Evolutionary conservation across 305 asterid species (phyloP), one percentile per base, ranked within the genome.

Genomic region (Fraxinus paxiana): DNA sequence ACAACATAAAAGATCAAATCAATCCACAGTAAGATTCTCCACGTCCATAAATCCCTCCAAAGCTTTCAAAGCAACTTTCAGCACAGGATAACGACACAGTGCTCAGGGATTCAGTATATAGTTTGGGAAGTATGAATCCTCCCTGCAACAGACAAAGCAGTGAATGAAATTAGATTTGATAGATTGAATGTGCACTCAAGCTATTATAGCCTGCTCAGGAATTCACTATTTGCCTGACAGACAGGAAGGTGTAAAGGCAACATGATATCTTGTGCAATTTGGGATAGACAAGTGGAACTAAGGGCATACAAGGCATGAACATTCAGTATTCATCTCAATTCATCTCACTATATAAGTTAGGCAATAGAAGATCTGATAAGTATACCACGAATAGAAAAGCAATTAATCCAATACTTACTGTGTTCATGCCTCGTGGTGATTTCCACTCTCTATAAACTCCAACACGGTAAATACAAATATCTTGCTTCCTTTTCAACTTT

Each of bases 81-180:
- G 61, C 15, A 41, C 5, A 1, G 75, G 22, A 35, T 12, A 5
- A 0, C 22, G 8, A 30, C 75, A 31, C 24, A 31, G 75, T 74
- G 84, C 83, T 48, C 77, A 35, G 76, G 24, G 75, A 51, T 35
- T 28, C 61, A 30, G 15, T 33, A 54, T 61, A 15, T 31, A 54
- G 73, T 38, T n/a, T 22, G 43, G 8, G 30, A 69, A 7, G 74
- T 78, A 82, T 12, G 9, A 65, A 28, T n/a, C 46, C 76, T 51
- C 76, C 69, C 88, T 88, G 86, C 81, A 73, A 51, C 80, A 70
- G 75, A 30, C 48, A 82, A 80, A 75, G 26, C 17, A 63, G 9
- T 35, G 54, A 48, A 31, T 3, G 5, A 10, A 15, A 51, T 81
- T 73, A 83, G 80, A 59, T 77, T 73, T 17, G 22, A 13, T 46